phyloP scores from a whole-genome alignment of 108 stramenopile genomes.

The Stephanodiscus triporus region DNA sequence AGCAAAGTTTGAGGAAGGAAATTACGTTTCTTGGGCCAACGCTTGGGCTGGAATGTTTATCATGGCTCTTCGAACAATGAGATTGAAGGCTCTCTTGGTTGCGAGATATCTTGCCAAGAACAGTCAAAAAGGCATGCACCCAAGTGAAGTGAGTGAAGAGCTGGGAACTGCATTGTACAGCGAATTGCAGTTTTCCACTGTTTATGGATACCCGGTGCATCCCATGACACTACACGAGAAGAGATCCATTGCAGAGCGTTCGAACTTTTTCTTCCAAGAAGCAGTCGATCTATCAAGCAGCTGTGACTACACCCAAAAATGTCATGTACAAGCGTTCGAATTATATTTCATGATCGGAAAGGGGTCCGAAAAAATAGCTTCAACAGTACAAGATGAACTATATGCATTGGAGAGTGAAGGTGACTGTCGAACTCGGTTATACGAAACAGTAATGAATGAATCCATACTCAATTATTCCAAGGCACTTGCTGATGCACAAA shows the following conservation, averaged over 20 bases:
- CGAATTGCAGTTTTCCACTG: slow-evolving; percentile 70
- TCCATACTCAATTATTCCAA: slow-evolving; percentile 63
- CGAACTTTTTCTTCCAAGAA: slow-evolving; percentile 63
- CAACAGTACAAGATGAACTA: slow-evolving; percentile 56
- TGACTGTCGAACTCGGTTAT: slow-evolving; percentile 38
- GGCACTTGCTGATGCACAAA: slow-evolving; percentile 58
- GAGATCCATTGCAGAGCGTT: slow-evolving; percentile 56
- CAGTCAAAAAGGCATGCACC: slow-evolving; percentile 42
- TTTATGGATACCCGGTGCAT: slow-evolving; percentile 80
- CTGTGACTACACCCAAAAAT: slow-evolving; percentile 38
- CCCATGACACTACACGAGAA: slow-evolving; percentile 59
- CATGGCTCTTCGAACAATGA: slow-evolving; percentile 61
- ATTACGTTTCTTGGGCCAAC: slow-evolving; percentile 69
- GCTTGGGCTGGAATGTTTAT: slow-evolving; percentile 89
- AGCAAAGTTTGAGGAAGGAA: slow-evolving; percentile 42
- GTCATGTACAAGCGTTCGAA: slow-evolving; percentile 64
- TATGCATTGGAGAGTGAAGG: slow-evolving; percentile 30
- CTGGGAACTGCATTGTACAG: slow-evolving; percentile 69
- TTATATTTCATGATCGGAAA: slow-evolving; percentile 83
- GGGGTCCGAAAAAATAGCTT: slow-evolving; percentile 83
- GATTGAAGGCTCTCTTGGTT: slow-evolving; percentile 59
- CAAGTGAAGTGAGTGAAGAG: slow-evolving; percentile 71
- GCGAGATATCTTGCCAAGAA: slow-evolving; percentile 47
- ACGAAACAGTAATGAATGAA: slow-evolving; percentile 61
- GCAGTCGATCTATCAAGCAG: slow-evolving; percentile 48